Evolutionary conservation across 805 yeast genomes (phyloP), one percentile per base, ranked within the genome.

Genomic region (Yamadazyma scolyti): DNA sequence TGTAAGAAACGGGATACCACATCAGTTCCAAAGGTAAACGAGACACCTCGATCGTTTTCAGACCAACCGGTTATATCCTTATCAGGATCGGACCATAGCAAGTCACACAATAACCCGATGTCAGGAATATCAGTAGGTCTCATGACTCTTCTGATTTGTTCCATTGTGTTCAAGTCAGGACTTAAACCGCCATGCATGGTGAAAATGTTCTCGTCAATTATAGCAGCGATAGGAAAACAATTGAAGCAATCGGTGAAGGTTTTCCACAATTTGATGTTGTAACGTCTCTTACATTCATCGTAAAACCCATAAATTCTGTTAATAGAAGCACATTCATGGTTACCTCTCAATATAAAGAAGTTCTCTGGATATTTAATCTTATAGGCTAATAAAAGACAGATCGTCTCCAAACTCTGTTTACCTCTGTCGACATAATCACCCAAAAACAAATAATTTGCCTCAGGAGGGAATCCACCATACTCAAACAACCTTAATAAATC

Each of bases 111-210:
- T 50, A 90, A 75, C 17, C 98, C 98, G 38, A 88, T 95, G 62
- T 90, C 98, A 34, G 98, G 98, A 48, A 90, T 88, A 71, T 90
- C 98, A 23, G 98, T 90, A 46, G 98, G 98, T 68, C 98, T 82
- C 97, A 89, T 89, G 42, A 90, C 95, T 58, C 96, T 79, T 71
- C 97, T 83, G 56, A 90, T 93, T 65, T 90, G 97, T 60, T 90
- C 97, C 97, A 90, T 90, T 39, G 94, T 77, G 68, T 88, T 90
- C 59, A 90, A 77, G 67, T 89, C 97, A 28, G 98, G 98, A 22
- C 95, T 84, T 51, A 90, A 72, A 40, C 98, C 98, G 54, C 98
- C 98, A 65, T 90, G 98, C 97, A 93, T 89, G 45, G 96, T 85
- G 61, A 90, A 88, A 61, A 90, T 93, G 69, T 90, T 89, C 63